Evolutionary conservation across 257 asterid genomes (phyloP).

Genomic region (Solanum piurae): DNA sequence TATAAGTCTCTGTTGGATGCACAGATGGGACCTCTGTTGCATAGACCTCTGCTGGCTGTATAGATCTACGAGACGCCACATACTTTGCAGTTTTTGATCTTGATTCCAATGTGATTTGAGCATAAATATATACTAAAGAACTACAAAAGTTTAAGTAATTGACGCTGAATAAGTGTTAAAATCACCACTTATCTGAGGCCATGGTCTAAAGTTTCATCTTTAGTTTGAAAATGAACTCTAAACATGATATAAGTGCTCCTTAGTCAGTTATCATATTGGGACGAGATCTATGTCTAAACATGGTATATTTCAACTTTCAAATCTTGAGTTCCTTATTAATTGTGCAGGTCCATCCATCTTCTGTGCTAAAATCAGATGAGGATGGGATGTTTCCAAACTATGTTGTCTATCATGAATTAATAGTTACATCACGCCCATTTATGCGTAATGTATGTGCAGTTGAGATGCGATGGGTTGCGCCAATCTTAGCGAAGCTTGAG

Average conservation of each 20-base stretch:
- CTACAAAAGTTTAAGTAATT: neutral
- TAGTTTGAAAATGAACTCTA: neutral
- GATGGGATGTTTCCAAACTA: conserved; percentile 85
- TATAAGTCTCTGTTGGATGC: neutral
- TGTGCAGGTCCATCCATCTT: conserved; percentile 77
- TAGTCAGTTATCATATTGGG: neutral
- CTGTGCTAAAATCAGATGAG: conserved; percentile 67
- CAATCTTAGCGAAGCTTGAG: conserved; percentile 58
- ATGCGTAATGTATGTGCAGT: conserved; percentile 86
- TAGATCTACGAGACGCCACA: neutral
- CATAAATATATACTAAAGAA: neutral
- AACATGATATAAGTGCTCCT: neutral
- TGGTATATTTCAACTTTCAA: neutral
- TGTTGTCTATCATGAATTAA: conserved; percentile 72
- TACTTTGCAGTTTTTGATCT: neutral
- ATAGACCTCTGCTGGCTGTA: neutral
- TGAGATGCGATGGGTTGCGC: conserved; percentile 77
- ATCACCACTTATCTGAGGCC: neutral
- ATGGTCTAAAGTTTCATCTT: neutral
- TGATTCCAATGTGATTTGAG: neutral
- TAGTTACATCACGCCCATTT: conserved; percentile 71
- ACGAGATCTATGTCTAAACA: neutral
- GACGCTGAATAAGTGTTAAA: neutral
- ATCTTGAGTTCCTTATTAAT: neutral
- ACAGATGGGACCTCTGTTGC: neutral